Evolutionary conservation across 2,329 filamentous ascomycete genomes (phyloP).

Genomic region (Dactylellina leptospora): DNA sequence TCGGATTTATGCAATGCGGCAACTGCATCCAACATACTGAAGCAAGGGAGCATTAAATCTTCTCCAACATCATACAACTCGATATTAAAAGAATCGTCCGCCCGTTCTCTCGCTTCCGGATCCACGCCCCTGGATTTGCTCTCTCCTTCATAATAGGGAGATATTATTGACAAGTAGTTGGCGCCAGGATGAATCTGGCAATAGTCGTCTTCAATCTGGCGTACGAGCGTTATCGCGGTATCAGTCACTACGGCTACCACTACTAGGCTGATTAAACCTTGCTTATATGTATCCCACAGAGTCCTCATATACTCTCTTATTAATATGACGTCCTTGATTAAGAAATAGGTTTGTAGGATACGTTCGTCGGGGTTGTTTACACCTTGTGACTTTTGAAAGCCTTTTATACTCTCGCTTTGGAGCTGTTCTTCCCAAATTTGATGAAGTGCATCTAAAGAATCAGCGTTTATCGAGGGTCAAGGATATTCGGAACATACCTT

Average conservation of each 20-base stretch:
- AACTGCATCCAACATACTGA: constrained; percentile 1
- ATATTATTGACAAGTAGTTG: background rate
- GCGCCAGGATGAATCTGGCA: too few species aligned
- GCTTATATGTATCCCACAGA: background rate
- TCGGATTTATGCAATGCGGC: background rate
- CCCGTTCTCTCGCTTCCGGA: background rate
- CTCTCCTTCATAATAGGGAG: background rate
- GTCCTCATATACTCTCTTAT: background rate
- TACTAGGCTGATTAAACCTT: constrained; percentile 3
- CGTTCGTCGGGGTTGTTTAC: background rate
- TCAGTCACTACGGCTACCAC: background rate
- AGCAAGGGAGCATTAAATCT: constrained; percentile 3
- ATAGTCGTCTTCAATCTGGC: too few species aligned
- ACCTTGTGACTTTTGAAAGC: background rate
- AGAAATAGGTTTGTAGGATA: constrained; percentile 5
- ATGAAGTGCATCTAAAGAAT: background rate
- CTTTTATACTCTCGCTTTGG: constrained; percentile 2
- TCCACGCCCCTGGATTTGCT: constrained; percentile 4
- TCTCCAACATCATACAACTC: constrained; percentile 3
- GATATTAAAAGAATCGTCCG: constrained; percentile 14
- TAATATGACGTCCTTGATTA: background rate
- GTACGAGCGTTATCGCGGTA: background rate
- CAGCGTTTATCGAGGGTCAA: background rate
- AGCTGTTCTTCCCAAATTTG: background rate
- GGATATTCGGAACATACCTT: background rate